Evolutionary conservation across 352 stramenopile species (phyloP).

Genomic region (Phytophthora nicotianae): DNA sequence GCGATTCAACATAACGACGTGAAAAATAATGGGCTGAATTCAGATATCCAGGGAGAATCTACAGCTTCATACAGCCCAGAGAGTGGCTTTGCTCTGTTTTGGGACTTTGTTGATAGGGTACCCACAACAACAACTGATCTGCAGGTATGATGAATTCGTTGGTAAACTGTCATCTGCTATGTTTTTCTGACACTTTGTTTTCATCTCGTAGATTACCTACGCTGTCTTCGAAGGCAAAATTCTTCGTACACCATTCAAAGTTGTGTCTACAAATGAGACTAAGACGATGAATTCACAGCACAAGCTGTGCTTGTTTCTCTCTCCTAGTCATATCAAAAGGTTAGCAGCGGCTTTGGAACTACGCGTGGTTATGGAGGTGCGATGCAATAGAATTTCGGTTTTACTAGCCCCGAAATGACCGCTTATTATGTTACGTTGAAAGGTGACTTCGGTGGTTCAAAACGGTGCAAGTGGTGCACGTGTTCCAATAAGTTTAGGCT

Average conservation of each 20-base stretch:
- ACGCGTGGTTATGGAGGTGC: constrained; percentile 50
- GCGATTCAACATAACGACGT: constrained; percentile 34
- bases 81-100: constrained; percentile 48
- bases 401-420: neutral
- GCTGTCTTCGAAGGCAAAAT: constrained; percentile 49
- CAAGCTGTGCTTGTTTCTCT: constrained; percentile 41
- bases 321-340: constrained; percentile 38
- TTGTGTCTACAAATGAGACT: constrained; percentile 34
- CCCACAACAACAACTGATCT: constrained; percentile 29
- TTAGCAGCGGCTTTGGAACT: constrained; percentile 33
- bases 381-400: neutral
- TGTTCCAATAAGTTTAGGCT: constrained; percentile 41
- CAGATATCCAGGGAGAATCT: constrained; percentile 9
- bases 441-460: constrained; percentile 33
- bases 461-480: constrained; percentile 5
- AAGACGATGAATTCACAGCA: constrained; percentile 31
- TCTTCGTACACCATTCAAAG: constrained; percentile 49
- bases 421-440: neutral
- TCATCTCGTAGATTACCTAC: constrained; percentile 50
- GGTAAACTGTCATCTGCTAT: neutral
- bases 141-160: constrained; percentile 33
- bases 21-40: neutral
- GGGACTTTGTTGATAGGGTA: constrained; percentile 49
- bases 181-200: constrained; percentile 5
- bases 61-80: constrained; percentile 34